Percentiles rank a stretch among this genome's conserved stretches.
phyloP scores from a whole-genome alignment of 2,329 filamentous ascomycete genomes.

The Didymella keratinophila region DNA sequence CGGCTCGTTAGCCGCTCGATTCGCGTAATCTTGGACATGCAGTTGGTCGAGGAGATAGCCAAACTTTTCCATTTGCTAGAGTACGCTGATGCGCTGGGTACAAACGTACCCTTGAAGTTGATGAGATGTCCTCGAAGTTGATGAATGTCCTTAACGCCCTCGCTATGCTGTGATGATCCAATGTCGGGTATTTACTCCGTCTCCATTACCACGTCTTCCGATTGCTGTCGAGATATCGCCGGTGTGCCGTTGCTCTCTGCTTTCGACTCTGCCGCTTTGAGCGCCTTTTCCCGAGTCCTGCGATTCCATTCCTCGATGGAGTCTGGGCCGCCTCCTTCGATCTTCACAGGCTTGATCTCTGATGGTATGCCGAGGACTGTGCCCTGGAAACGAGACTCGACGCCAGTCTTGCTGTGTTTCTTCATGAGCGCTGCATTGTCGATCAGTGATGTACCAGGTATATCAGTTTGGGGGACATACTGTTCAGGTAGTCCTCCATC shows the following conservation, averaged over 20 bases:
- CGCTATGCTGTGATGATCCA: slow-evolving; percentile 43
- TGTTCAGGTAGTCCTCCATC: slow-evolving; percentile 58
- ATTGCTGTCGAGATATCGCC: slow-evolving; percentile 29
- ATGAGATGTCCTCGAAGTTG: slow-evolving; percentile 3
- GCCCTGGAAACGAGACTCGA: slow-evolving; percentile 84
- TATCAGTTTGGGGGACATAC: slow-evolving; percentile 29
- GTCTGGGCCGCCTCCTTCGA: slow-evolving; percentile 77
- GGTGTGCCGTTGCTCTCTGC: slow-evolving; percentile 32
- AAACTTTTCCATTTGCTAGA: slow-evolving; percentile 17
- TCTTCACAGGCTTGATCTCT: slow-evolving; percentile 74
- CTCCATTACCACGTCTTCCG: slow-evolving; percentile 40
- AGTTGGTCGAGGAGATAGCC: slow-evolving; percentile 3
- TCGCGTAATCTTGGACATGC: slow-evolving; percentile 18
- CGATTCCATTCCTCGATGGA: slow-evolving; percentile 72
- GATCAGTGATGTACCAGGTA: slow-evolving; percentile 21
- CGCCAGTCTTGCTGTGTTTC: slow-evolving; percentile 88
- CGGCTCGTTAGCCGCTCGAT: slow-evolving; percentile 18
- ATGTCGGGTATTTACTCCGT: slow-evolving; percentile 27
- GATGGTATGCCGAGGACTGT: slow-evolving; percentile 79
- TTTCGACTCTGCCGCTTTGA: slow-evolving; percentile 34
- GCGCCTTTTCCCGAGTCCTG: slow-evolving; percentile 41
- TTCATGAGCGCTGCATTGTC: slow-evolving; percentile 75
- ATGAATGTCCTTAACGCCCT: slow-evolving; percentile 39
- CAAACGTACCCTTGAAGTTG: neutral
- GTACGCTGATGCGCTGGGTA: slow-evolving; percentile 1